Percentiles rank a stretch among this genome's conserved stretches.
Conservation (phyloP, 2,329 filamentous ascomycete species). For the Calcarisporium arbuscula region DNA sequence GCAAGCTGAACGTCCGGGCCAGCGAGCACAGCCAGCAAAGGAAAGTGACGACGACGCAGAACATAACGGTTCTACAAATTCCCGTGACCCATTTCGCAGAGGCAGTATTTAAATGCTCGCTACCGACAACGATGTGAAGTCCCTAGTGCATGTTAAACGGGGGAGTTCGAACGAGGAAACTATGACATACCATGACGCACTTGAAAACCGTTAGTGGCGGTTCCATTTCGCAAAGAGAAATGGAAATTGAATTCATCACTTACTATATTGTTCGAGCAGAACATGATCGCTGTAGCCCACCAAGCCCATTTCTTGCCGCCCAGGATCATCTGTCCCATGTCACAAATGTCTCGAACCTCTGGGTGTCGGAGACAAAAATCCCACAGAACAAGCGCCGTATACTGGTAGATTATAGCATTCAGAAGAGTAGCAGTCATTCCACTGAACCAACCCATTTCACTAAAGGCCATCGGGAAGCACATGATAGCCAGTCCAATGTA, state of each 20-base stretch:
- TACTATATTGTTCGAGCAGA: conserved; percentile 89
- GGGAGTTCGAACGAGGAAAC: too few relatives aligned
- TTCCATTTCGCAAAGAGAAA: too few relatives aligned
- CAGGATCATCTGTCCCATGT: conserved; percentile 93
- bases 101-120: conserved; percentile 88
- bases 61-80: conserved; percentile 70
- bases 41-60: conserved; percentile 66
- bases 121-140: conserved; percentile 75
- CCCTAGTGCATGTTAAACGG: too few relatives aligned
- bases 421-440: conserved; percentile 76
- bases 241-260: too few relatives aligned
- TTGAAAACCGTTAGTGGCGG: too few relatives aligned
- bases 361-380: conserved; percentile 87
- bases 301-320: conserved; percentile 72
- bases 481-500: conserved; percentile 92
- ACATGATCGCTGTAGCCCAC: conserved; percentile 73
- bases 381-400: conserved; percentile 62
- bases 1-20: conserved; percentile 74
- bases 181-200: too few relatives aligned
- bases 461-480: conserved; percentile 94
- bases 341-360: conserved; percentile 86
- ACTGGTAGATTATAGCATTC: conserved; percentile 71
- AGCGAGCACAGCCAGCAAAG: conserved; percentile 75
- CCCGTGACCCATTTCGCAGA: conserved; percentile 58
- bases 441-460: conserved; percentile 77